Evolutionary conservation across 108 stramenopile species (phyloP).

Genomic region (Chaetoceros tenuissimus): DNA sequence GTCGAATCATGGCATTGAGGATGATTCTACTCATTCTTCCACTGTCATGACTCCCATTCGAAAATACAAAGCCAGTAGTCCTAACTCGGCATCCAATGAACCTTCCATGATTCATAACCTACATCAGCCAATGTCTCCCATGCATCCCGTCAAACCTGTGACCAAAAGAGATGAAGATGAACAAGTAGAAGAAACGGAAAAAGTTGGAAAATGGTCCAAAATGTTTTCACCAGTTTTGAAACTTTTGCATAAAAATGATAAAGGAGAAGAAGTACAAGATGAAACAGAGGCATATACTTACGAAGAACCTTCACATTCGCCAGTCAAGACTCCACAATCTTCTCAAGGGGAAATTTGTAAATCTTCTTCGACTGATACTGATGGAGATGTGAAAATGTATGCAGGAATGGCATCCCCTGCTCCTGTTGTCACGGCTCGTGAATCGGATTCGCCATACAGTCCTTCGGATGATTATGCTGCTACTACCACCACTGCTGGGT

Average conservation of each 20-base stretch:
- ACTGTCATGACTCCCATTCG: conserved; percentile 11
- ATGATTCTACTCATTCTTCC: not conserved
- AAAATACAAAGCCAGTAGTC: conserved; percentile 9
- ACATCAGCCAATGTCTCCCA: conserved; percentile 50
- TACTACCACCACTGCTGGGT: no score
- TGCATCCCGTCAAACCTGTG: conserved; percentile 57
- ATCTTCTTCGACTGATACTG: conserved; percentile 5
- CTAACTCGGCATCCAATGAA: not conserved
- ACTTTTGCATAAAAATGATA: conserved; percentile 17
- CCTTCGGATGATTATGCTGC: no score
- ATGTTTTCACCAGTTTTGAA: conserved; percentile 74
- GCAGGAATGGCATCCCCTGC: no score
- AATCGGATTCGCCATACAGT: no score
- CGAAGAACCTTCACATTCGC: not conserved
- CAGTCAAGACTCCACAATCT: conserved; percentile 11
- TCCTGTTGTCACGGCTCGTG: no score
- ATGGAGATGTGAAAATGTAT: conserved; percentile 17
- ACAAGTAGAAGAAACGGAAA: no score
- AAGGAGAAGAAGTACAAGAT: conserved; percentile 14
- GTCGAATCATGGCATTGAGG: no score
- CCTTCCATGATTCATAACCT: no score
- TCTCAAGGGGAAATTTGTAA: no score
- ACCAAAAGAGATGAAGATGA: conserved; percentile 23
- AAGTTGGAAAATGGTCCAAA: no score
- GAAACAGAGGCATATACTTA: conserved; percentile 7